Percentiles rank a stretch among this genome's conserved stretches.
These are phyloP conservation scores for Xylaria arbuscula DNA, from an alignment of 2,329 filamentous ascomycete species.

Conservation along the genomic window DNA sequence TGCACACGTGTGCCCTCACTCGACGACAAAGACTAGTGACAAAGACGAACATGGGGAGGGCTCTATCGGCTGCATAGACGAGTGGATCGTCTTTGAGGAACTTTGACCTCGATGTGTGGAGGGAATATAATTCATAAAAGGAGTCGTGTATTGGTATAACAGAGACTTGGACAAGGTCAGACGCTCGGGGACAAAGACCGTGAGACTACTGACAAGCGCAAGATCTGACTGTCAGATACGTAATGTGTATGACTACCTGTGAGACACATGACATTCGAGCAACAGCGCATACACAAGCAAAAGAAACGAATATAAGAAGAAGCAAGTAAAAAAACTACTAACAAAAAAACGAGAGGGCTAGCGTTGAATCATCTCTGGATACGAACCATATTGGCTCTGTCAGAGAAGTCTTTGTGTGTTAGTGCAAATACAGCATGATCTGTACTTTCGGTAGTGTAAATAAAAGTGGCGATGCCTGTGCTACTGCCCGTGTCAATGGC, in stretches of 20 bases:
- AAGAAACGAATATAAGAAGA: neutral
- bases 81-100: neutral
- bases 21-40: neutral
- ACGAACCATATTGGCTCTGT: constrained; percentile 4
- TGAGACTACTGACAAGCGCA: neutral
- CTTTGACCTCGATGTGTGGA: constrained; percentile 6
- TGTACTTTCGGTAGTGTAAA: constrained; percentile 9
- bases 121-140: constrained; percentile 3
- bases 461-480: constrained; percentile 17
- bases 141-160: neutral
- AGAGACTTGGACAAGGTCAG: constrained; percentile 1
- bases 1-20: neutral
- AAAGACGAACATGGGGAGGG: constrained; percentile 2
- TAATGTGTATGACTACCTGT: constrained; percentile 10
- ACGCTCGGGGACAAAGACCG: constrained; percentile 2
- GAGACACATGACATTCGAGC: constrained; percentile 1
- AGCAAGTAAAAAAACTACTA: neutral
- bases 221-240: constrained; percentile 17
- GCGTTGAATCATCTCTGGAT: constrained; percentile 9
- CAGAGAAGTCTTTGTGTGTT: neutral
- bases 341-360: constrained; percentile 5
- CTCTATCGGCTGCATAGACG: constrained; percentile 4
- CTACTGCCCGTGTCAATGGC: constrained; percentile 6
- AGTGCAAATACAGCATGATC: constrained; percentile 4
- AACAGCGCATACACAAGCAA: neutral